Conservation (phyloP, 2,329 filamentous ascomycete species). For the Fusarium goolgardi region DNA sequence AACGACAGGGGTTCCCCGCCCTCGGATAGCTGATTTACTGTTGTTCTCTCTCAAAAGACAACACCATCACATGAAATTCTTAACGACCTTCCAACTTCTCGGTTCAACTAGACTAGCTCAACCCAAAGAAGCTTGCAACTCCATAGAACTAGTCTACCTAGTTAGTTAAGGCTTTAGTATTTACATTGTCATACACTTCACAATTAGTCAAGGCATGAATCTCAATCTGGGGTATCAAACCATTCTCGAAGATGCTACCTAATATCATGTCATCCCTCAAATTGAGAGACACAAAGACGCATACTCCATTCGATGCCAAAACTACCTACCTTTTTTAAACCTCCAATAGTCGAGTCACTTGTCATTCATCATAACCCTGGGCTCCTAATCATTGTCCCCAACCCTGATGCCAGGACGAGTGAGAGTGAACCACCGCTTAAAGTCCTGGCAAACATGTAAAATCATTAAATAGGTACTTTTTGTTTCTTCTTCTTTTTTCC, state of each 20-base stretch:
- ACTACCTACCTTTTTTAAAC: conserved; percentile 25
- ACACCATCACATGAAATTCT: conserved; percentile 30
- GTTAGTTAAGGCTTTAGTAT: background rate
- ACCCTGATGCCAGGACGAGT: conserved; percentile 19
- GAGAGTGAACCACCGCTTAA: conserved; percentile 19
- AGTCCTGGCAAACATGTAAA: conserved; percentile 12
- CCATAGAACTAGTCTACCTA: background rate
- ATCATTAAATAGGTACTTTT: conserved; percentile 39
- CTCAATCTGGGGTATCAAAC: conserved; percentile 38
- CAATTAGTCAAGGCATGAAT: background rate
- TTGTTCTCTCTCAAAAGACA: conserved; percentile 10
- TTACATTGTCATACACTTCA: conserved; percentile 3
- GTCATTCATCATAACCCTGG: conserved; percentile 34
- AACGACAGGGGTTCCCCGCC: conserved; percentile 39
- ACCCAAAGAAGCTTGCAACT: conserved; percentile 6
- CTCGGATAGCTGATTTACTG: conserved; percentile 8
- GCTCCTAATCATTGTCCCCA: conserved; percentile 14
- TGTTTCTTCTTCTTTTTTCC: conserved; percentile 33
- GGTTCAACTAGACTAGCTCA: conserved; percentile 3
- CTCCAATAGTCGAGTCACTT: conserved; percentile 19
- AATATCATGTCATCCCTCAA: conserved; percentile 16
- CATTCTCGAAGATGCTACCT: conserved; percentile 38
- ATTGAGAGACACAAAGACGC: conserved; percentile 13
- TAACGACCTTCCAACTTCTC: background rate
- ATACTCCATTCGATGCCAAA: conserved; percentile 36